Conservation (phyloP, 305 asterid species). For the Euphrasia arctica region DNA sequence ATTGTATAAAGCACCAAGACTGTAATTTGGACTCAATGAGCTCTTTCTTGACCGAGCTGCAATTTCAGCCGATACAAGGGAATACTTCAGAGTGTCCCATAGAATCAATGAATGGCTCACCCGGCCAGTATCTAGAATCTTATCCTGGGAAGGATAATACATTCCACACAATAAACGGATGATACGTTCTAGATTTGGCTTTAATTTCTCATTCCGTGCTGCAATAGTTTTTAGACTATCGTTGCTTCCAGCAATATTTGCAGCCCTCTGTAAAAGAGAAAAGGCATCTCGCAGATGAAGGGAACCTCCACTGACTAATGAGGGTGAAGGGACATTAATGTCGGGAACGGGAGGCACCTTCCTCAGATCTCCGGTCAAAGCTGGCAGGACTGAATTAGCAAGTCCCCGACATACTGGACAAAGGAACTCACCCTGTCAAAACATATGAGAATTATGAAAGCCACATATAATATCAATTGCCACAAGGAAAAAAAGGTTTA, state of each 20-base stretch:
- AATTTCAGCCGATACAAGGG: constrained; percentile 75
- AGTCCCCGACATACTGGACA: constrained; percentile 99
- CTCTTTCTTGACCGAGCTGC: constrained; percentile 77
- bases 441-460: constrained; percentile 24
- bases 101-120: constrained; percentile 60
- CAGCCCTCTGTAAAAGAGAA: constrained; percentile 55
- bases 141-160: constrained; percentile 70
- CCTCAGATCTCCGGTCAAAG: constrained; percentile 43
- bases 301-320: constrained; percentile 31
- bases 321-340: constrained; percentile 30
- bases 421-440: constrained; percentile 88
- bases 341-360: constrained; percentile 34
- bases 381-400: constrained; percentile 79
- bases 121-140: constrained; percentile 68
- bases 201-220: constrained; percentile 36
- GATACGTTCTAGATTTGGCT: constrained; percentile 59
- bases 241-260: constrained; percentile 50
- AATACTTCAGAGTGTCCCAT: constrained; percentile 88
- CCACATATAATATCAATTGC: constrained; percentile 23
- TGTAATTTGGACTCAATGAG: constrained; percentile 63
- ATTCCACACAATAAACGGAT: constrained; percentile 54
- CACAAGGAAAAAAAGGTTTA: constrained; percentile 30
- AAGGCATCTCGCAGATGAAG: constrained; percentile 58
- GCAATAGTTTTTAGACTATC: constrained; percentile 55
- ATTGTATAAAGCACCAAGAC: constrained; percentile 53